Evolutionary conservation across 1,139 yeast species (phyloP).

Genomic region (Zygosaccharomyces sapae): DNA sequence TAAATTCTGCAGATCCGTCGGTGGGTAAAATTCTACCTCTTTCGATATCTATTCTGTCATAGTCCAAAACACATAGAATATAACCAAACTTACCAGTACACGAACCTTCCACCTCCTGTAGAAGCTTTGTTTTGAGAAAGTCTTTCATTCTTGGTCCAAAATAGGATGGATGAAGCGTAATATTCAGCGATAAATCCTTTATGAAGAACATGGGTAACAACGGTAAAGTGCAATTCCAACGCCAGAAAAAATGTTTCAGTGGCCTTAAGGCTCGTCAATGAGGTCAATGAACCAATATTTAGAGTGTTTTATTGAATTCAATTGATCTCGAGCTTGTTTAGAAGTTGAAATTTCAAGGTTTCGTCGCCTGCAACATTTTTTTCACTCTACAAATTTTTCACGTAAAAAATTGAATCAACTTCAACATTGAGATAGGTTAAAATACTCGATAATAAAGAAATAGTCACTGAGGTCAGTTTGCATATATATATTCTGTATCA

Average conservation of each 20-base stretch:
- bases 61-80: constrained; percentile 91
- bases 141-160: constrained; percentile 98
- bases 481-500: constrained; percentile 5
- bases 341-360: constrained; percentile 2
- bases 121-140: constrained; percentile 77
- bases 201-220: constrained; percentile 39
- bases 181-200: constrained; percentile 85
- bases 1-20: constrained; percentile 92
- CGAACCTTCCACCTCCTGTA: constrained; percentile 96
- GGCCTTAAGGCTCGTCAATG: background rate
- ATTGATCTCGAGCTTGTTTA: constrained; percentile 1
- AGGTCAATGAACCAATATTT: background rate
- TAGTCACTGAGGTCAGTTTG: background rate
- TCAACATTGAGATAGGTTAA: background rate
- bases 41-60: constrained; percentile 92
- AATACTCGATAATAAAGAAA: background rate
- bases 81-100: constrained; percentile 99
- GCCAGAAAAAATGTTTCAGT: background rate
- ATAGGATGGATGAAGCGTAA: constrained; percentile 93
- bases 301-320: background rate
- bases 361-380: constrained; percentile 6
- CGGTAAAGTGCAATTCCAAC: background rate
- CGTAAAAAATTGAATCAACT: background rate
- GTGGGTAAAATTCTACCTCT: constrained; percentile 90
- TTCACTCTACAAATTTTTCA: background rate